phyloP scores from a whole-genome alignment of 345 rosid species.

The Eucalyptus erythrocorys region DNA sequence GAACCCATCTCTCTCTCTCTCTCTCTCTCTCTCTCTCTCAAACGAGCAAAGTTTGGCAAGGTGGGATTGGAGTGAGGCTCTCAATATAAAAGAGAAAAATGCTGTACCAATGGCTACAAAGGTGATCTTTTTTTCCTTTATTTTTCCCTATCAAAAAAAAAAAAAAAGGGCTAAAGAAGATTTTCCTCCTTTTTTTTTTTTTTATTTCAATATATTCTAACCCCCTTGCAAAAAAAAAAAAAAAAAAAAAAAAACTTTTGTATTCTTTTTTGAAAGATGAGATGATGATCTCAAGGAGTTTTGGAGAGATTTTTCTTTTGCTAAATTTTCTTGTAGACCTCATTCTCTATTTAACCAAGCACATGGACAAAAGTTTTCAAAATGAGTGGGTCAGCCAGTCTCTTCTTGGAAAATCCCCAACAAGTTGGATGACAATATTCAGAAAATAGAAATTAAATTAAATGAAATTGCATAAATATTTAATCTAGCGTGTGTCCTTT shows the following conservation, averaged over 20 bases:
- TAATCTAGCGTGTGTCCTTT: neutral
- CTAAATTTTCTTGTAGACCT: slow-evolving; percentile 15
- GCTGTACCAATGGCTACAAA: slow-evolving; percentile 14
- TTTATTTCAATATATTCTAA: neutral
- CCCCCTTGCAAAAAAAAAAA: neutral
- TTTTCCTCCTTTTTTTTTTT: neutral
- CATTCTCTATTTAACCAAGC: slow-evolving; percentile 42
- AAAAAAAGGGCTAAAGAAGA: neutral
- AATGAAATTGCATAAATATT: neutral
- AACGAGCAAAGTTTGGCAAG: neutral
- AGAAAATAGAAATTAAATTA: neutral
- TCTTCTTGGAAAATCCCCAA: slow-evolving; percentile 50
- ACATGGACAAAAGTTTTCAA: slow-evolving; percentile 20
- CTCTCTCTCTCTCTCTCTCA: neutral
- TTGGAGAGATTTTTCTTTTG: neutral
- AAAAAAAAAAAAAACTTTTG: neutral
- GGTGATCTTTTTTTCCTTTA: neutral
- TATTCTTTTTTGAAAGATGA: neutral
- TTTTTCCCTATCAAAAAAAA: neutral
- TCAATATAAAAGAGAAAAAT: slow-evolving; percentile 26
- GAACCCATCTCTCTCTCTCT: neutral
- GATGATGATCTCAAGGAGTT: neutral
- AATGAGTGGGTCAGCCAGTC: slow-evolving; percentile 23
- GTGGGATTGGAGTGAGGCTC: slow-evolving; percentile 14
- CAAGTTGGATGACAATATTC: slow-evolving; percentile 40